A percentile compares a stretch with the other conserved stretches of the same genome.
Evolutionary conservation across 371 early-diverging fungal genomes (phyloP).

Genomic region (Amoeboaphelidium occidentale): DNA sequence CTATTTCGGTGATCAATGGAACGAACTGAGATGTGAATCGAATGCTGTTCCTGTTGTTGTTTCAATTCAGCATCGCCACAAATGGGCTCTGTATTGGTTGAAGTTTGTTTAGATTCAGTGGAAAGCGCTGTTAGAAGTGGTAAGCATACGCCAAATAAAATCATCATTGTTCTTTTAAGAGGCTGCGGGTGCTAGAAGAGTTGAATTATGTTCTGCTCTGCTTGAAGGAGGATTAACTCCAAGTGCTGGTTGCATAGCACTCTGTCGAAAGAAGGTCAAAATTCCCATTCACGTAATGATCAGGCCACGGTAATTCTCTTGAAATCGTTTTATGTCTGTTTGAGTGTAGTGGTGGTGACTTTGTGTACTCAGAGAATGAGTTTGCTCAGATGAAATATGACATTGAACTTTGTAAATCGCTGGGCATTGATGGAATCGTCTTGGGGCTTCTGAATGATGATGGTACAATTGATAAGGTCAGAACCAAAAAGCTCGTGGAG

Average conservation of each 20-base stretch:
- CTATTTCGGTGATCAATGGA: too few species aligned
- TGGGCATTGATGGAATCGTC: constrained; percentile 25
- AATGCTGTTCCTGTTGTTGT: too few species aligned
- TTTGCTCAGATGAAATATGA: constrained; percentile 28
- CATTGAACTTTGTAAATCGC: constrained; percentile 13
- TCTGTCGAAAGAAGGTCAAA: constrained; percentile 10
- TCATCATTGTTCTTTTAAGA: constrained; percentile 14
- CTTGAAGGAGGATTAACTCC: constrained; percentile 22
- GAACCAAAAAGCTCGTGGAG: constrained; percentile 17
- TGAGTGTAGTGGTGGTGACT: constrained; percentile 24
- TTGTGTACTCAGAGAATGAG: constrained; percentile 25
- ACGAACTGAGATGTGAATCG: too few species aligned
- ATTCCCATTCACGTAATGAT: constrained; percentile 35
- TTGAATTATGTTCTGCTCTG: constrained; percentile 30
- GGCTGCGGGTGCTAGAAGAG: constrained; percentile 19
- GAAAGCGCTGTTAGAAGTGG: constrained; percentile 16
- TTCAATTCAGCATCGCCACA: too few species aligned
- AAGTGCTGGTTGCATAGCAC: constrained; percentile 14
- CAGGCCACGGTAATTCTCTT: constrained; percentile 17
- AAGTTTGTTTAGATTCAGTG: constrained; percentile 24
- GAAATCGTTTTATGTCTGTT: not conserved
- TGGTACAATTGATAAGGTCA: constrained; percentile 20
- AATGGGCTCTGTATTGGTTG: too few species aligned
- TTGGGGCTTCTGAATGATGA: constrained; percentile 23
- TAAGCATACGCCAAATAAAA: too few species aligned